Base-by-base conservation (phyloP, 23 red algal genomes). In the Cyanidiococcus yangmingshanensis region DNA sequence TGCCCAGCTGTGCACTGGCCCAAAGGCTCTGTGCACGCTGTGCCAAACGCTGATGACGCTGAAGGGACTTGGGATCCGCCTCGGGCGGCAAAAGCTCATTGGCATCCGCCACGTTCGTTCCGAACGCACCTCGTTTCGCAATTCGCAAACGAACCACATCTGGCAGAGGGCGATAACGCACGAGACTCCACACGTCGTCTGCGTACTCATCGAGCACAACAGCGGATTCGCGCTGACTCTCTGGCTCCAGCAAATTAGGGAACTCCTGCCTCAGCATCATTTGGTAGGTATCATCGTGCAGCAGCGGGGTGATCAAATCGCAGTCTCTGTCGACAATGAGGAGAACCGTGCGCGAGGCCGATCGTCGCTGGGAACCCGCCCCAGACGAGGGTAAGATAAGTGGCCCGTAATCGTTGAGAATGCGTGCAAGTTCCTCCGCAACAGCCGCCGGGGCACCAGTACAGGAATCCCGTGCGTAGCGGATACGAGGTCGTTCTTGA, bases 401-500 rank as follows among this genome's bases (percentile, higher is more conserved):
- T 16, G 78, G 25, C 16, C 68, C 78, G 38, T 81, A 81, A 0
- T 71, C 78, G 68, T 81, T 54, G 25, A 81, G 34, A 35, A 71
- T 57, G 38, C 68, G 1, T 32, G 31, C 2, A 0, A 81, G 59
- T 18, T 71, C 38, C 59, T 81, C 38, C 25, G 78, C 78, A 17
- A 81, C 68, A 16, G 63, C 63, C 30, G 68, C 68, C n/a, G 78
- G 39, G 29, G 18, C 35, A 59, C 78, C 38, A 33, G 78, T 58
- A 35, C 37, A 58, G 36, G 68, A 58, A 2, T 59, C 2, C 17
- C 63, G 63, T 29, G 63, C 38, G 34, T 17, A 81, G 3, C 78
- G 78, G 59, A 81, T 81, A 1, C 78, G 78, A 2, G 78, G 78
- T 30, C 78, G 78, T 25, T 81, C 78, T 16, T 57, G 59, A 40